A percentile compares a stretch with the other conserved stretches of the same genome.
Conservation (phyloP, 306 rosid genomes). For the Potentilla sterilis region DNA sequence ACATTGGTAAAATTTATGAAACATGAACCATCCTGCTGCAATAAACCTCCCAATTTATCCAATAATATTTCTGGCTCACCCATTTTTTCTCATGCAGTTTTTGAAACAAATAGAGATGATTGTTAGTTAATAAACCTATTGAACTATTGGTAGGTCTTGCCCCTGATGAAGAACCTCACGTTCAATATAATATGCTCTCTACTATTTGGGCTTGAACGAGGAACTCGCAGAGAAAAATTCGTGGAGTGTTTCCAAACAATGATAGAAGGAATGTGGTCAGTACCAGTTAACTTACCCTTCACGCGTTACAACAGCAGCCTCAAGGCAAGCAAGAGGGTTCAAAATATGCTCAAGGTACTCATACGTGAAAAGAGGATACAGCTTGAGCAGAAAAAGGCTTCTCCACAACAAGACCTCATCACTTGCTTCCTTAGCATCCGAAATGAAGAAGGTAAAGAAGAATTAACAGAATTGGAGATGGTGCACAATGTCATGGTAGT, state of each 20-base stretch:
- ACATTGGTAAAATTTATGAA: neutral
- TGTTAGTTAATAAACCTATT: neutral
- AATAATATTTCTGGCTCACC: neutral
- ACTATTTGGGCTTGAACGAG: slow-evolving; percentile 60
- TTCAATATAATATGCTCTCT: slow-evolving; percentile 69
- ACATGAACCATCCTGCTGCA: neutral
- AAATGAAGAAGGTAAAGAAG: slow-evolving; percentile 36
- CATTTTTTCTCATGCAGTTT: neutral
- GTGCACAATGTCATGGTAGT: slow-evolving; percentile 53
- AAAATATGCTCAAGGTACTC: slow-evolving; percentile 41
- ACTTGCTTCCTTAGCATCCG: slow-evolving; percentile 52
- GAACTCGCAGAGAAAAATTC: slow-evolving; percentile 48
- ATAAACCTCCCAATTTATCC: neutral
- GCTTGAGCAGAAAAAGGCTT: slow-evolving; percentile 31
- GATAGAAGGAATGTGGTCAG: slow-evolving; percentile 60
- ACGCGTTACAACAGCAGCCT: slow-evolving; percentile 62
- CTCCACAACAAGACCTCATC: slow-evolving; percentile 57
- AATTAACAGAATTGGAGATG: slow-evolving; percentile 54
- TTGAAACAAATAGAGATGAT: neutral
- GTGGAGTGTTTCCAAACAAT: slow-evolving; percentile 40
- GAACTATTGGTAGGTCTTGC: slow-evolving; percentile 46
- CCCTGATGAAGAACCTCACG: slow-evolving; percentile 69
- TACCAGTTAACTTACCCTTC: slow-evolving; percentile 68
- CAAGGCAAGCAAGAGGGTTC: slow-evolving; percentile 50
- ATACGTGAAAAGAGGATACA: slow-evolving; percentile 42